Percentiles rank a stretch among this genome's conserved stretches.
Evolutionary conservation across 176 grass and related monocot genomes (phyloP).

Genomic region (Aechmea fasciata): DNA sequence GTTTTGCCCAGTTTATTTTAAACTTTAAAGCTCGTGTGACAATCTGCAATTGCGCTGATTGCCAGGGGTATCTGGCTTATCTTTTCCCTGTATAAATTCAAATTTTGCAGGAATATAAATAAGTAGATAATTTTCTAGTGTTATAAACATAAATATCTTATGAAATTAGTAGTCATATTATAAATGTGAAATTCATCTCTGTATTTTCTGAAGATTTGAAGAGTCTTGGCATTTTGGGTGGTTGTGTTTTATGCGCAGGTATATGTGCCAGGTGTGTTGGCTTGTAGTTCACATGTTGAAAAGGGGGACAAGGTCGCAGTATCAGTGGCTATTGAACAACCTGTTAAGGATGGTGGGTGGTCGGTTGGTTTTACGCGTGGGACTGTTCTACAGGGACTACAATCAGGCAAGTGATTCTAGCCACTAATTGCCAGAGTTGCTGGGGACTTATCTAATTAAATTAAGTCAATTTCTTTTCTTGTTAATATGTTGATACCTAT

Average conservation of each 20-base stretch:
- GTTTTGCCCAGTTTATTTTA: too few species aligned
- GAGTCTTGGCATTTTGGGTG: constrained; percentile 13
- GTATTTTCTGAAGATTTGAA: not conserved
- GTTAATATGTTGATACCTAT: too few species aligned
- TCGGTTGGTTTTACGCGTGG: constrained; percentile 85
- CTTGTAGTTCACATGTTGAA: constrained; percentile 96
- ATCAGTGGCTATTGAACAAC: constrained; percentile 73
- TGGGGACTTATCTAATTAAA: not conserved
- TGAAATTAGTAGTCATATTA: not conserved
- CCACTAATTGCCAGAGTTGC: not conserved
- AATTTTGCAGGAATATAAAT: too few species aligned
- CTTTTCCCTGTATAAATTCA: too few species aligned
- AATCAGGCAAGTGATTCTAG: constrained; percentile 40
- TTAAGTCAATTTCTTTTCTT: not conserved
- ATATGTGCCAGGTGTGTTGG: constrained; percentile 86
- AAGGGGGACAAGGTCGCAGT: constrained; percentile 80
- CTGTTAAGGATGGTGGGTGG: constrained; percentile 45
- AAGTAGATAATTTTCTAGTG: too few species aligned
- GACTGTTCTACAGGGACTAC: constrained; percentile 59
- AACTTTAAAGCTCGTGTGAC: too few species aligned
- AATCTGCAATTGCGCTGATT: too few species aligned
- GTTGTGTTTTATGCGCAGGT: constrained; percentile 41
- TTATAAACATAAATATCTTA: too few species aligned
- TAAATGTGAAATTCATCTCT: not conserved
- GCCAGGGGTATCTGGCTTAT: too few species aligned